A percentile compares a stretch with the other conserved stretches of the same genome.
These are phyloP conservation scores for Mycena leptocephala DNA, from an alignment of 768 basidiomycete genomes.

Conservation along the genomic window DNA sequence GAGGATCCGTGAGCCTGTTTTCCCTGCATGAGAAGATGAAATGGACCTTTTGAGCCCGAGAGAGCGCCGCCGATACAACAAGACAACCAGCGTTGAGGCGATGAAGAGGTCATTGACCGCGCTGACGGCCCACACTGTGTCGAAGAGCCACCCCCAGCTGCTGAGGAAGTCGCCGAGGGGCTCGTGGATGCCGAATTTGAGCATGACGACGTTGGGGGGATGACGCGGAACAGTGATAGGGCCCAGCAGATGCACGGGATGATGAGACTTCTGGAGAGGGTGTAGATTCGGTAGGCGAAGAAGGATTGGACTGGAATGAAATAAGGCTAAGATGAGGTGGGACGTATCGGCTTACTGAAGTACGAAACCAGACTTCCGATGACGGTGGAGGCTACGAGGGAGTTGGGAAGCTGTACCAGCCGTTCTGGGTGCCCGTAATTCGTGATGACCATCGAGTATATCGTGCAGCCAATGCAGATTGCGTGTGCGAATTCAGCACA, in stretches of 20 bases:
- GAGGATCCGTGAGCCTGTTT: neutral
- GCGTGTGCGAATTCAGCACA: conserved; percentile 1
- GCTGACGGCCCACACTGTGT: too few species aligned
- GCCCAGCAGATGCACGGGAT: too few species aligned
- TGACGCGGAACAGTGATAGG: conserved; percentile 6
- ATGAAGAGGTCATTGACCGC: too few species aligned
- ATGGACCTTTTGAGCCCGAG: neutral
- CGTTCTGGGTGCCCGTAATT: conserved; percentile 12
- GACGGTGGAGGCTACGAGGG: too few species aligned
- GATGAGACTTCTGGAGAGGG: neutral
- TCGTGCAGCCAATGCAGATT: neutral
- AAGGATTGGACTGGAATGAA: neutral
- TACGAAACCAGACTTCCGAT: too few species aligned
- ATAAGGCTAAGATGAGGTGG: too few species aligned
- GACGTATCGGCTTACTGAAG: too few species aligned
- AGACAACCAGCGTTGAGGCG: too few species aligned
- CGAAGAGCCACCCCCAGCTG: too few species aligned
- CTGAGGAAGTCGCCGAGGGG: neutral
- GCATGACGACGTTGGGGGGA: neutral
- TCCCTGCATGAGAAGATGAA: neutral
- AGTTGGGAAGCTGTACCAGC: too few species aligned
- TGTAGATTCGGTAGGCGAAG: conserved; percentile 9
- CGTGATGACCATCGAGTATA: conserved; percentile 2
- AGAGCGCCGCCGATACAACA: neutral
- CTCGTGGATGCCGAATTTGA: neutral